A percentile compares a stretch with the other conserved stretches of the same genome.
Evolutionary conservation across 345 rosid genomes (phyloP).

Genomic region (Ceriops zippeliana): DNA sequence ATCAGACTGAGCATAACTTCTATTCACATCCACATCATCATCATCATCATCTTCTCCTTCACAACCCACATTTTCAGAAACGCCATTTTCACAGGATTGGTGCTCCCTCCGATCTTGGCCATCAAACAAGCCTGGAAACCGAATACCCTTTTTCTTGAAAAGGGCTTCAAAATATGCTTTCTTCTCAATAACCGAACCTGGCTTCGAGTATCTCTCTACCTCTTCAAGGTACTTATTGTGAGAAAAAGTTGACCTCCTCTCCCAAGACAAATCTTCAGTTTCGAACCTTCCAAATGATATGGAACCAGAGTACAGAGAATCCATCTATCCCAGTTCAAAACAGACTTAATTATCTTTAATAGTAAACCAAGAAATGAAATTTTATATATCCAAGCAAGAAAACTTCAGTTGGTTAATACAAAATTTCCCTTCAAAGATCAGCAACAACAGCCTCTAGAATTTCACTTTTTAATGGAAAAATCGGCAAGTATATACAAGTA

Average conservation of each 20-base stretch:
- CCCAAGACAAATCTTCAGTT: conserved; percentile 73
- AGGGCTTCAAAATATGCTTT: conserved; percentile 90
- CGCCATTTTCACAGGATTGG: conserved; percentile 29
- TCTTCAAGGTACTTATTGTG: conserved; percentile 90
- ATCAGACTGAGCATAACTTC: conserved; percentile 26
- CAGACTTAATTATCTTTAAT: background rate
- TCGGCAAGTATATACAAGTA: background rate
- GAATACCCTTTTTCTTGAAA: conserved; percentile 70
- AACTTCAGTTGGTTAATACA: background rate
- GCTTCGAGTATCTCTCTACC: conserved; percentile 81
- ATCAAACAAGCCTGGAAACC: conserved; percentile 43
- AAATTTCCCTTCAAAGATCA: background rate
- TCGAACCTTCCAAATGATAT: conserved; percentile 93
- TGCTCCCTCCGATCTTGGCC: conserved; percentile 33
- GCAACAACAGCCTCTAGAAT: background rate
- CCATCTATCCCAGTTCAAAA: conserved; percentile 42
- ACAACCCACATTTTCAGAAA: conserved; percentile 17
- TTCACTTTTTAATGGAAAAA: background rate
- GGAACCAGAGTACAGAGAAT: conserved; percentile 73
- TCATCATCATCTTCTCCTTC: conserved; percentile 25
- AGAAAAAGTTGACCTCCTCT: conserved; percentile 79
- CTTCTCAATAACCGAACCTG: conserved; percentile 74
- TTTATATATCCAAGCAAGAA: background rate
- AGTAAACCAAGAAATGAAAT: background rate
- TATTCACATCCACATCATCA: conserved; percentile 20